Evolutionary conservation across 2,329 filamentous ascomycete genomes (phyloP).

Genomic region (Phialophora tarda): DNA sequence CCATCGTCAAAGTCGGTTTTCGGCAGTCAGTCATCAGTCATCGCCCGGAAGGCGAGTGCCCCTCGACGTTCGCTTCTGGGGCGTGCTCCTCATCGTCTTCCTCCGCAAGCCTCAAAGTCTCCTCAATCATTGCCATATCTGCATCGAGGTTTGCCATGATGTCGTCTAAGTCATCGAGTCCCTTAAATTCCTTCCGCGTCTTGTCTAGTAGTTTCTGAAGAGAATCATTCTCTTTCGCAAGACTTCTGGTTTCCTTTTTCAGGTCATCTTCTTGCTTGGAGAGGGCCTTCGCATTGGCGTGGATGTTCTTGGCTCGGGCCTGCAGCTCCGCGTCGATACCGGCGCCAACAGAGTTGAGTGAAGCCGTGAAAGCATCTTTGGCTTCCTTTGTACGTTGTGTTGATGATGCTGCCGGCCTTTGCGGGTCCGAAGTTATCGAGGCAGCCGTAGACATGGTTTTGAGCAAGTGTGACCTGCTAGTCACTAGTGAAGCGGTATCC

Average conservation of each 20-base stretch:
- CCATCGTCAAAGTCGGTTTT: not conserved
- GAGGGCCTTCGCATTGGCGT: constrained; percentile 60
- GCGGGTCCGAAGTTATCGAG: constrained; percentile 22
- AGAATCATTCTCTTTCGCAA: constrained; percentile 60
- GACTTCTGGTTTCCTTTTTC: constrained; percentile 54
- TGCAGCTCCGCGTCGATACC: constrained; percentile 61
- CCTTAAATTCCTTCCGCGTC: constrained; percentile 52
- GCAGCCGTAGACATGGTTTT: constrained; percentile 25
- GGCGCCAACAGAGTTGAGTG: constrained; percentile 51
- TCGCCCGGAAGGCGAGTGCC: not conserved
- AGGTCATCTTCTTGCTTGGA: constrained; percentile 62
- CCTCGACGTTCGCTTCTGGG: not conserved
- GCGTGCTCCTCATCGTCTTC: constrained; percentile 38
- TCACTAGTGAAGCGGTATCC: not conserved
- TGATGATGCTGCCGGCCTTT: constrained; percentile 30
- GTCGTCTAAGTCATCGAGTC: constrained; percentile 27
- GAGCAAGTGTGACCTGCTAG: not conserved
- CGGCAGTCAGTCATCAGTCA: not conserved
- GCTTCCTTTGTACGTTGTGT: constrained; percentile 50
- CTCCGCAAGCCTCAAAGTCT: constrained; percentile 49
- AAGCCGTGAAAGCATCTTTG: constrained; percentile 51
- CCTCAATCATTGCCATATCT: constrained; percentile 48
- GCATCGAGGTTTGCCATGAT: constrained; percentile 34
- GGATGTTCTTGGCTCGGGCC: constrained; percentile 61
- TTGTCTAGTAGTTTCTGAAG: constrained; percentile 61